Evolutionary conservation across 2,329 filamentous ascomycete species (phyloP), one percentile per base, ranked within the genome.

Genomic region (Didymella segeticola): DNA sequence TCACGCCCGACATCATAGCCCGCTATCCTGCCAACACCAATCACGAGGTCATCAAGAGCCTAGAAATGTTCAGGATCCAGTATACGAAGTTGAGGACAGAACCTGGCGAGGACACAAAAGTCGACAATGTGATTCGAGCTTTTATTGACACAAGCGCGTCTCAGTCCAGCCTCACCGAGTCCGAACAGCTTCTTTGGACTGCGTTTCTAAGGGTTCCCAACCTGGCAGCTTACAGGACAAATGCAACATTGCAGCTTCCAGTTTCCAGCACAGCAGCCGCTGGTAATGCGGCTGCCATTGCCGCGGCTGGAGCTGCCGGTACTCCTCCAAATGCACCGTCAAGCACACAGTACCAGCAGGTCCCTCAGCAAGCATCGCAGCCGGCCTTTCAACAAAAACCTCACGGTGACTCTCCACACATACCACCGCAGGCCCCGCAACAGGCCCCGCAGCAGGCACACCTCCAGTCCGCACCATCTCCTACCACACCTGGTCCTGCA

Each of bases 91-190:
- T 57, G 8, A 50, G 65, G 15, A 54, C 53, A 8, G 61, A 67
- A 15, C 61, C 62, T 2, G 68, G 64, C 15, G 68, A 69, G 46
- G 64, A 64, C 22, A 55, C 43, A 10, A 72, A 70, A 31, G 63
- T 72, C 2, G 67, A 74, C 53, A 73, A 73, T 42, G 69, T 69
- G 2, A 72, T 73, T 29, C 61, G 62, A 36, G 69, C 69, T 6
- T 66, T 68, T 25, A 59, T 73, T 10, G 63, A 68, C 25, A 56
- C 62, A 7, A 68, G 64, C n/a, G 62, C 67, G 15, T 54, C 61
- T 8, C 47, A 58, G 30, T 43, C 62, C 7, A 67, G 43, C 2
- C 58, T 75, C 45, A 71, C 64, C 4, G 56, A 58, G 3, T 36
- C 56, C 3, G 71, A 74, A 47, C 48, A 53, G 19, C 51, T 56